Base-by-base conservation (phyloP, 176 grass and related monocot genomes). In the Cymbopogon citratus region DNA sequence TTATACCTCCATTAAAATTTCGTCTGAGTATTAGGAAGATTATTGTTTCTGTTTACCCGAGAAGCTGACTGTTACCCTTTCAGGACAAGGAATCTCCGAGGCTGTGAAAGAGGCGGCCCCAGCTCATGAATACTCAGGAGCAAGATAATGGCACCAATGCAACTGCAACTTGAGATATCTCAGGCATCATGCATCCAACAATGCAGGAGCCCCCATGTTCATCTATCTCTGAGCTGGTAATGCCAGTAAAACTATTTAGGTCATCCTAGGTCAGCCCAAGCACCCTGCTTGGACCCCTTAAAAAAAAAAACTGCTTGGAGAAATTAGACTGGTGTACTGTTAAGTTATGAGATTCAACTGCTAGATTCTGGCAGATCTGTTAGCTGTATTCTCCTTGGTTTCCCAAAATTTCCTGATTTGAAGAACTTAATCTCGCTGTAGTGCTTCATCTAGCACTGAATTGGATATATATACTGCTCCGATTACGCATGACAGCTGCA, bases 71-170 rank as follows among this genome's bases (percentile, higher is more conserved):
- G 18, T 77, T 72, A 57, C 26, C 16, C 41, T 46, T 71, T 84
- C 31, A 85, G 89, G 74, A 92, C 38, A 81, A 91, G 69, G 85
- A 11, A 77, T 87, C 63, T 74, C 74, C 7, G 85, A 89, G 71
- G 77, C 86, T 15, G 5, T 36, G 73, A 83, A 84, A 77, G 31
- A 33, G 77, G 77, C 82, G 81, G 81, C 43, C 2, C 56, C 1
- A 49, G 65, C 80, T 33, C 31, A 33, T 33, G 31, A 33, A 33
- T 3, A 59, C 18, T 15, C 71, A 59, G 66, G 10, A 67, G n/a
- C 51, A 54, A 51, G 15, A 15, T 13, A 16, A 68, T 74, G 46
- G 66, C 35, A 71, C 38, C 11, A 33, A 13, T 36, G 25, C 39
- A 21, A 48, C 31, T 24, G 56, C 56, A 57, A 57, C 56, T 10